Evolutionary conservation across 2,329 filamentous ascomycete species (phyloP).

Genomic region (Fusarium fracticaudum): DNA sequence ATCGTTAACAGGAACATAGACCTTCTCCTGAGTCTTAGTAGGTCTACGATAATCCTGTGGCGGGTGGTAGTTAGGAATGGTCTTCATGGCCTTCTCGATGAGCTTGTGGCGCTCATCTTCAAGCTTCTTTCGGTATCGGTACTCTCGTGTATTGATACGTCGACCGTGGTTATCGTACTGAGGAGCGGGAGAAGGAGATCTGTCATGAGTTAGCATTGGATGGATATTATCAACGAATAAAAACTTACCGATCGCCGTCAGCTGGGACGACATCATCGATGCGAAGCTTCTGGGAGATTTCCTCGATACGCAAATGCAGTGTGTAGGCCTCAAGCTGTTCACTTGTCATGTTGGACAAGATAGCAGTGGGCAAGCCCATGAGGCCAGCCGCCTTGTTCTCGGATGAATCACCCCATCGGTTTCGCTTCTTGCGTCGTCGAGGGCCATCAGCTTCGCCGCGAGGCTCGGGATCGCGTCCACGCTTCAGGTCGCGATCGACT

Average conservation of each 20-base stretch:
- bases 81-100: constrained; percentile 99
- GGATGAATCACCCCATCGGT: constrained; percentile 95
- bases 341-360: constrained; percentile 96
- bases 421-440: constrained; percentile 95
- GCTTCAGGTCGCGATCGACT: constrained; percentile 70
- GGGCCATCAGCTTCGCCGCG: constrained; percentile 77
- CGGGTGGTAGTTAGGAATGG: constrained; percentile 98
- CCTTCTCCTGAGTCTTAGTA: constrained; percentile 99
- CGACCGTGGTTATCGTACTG: constrained; percentile 99
- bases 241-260: constrained; percentile 88
- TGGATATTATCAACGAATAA: background rate
- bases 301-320: constrained; percentile 94
- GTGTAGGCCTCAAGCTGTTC: constrained; percentile 98
- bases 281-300: constrained; percentile 98
- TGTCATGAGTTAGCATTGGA: constrained; percentile 50
- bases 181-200: constrained; percentile 93
- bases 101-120: constrained; percentile 99
- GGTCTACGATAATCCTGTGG: constrained; percentile 98
- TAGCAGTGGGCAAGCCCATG: constrained; percentile 96
- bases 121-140: constrained; percentile 95
- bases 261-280: constrained; percentile 99
- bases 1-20: constrained; percentile 99
- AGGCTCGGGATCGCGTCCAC: constrained; percentile 90
- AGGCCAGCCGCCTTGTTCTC: constrained; percentile 99
- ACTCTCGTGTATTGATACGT: constrained; percentile 99